Percentiles rank a stretch among this genome's conserved stretches.
These are phyloP conservation scores for Torulaspora quercuum DNA, from an alignment of 805 yeast genomes.

Conservation along the genomic window DNA sequence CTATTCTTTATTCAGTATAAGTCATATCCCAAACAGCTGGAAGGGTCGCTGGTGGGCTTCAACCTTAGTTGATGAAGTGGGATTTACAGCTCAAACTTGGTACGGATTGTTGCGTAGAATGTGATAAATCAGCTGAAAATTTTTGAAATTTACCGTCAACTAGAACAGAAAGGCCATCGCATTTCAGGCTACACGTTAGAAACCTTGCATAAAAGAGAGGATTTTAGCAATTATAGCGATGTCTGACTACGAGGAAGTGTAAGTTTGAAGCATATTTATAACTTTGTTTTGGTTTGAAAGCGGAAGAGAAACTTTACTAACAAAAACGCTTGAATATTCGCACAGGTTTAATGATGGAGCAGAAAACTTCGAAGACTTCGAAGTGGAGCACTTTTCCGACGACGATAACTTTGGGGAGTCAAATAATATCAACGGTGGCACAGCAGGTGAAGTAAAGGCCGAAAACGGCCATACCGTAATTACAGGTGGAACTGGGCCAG, in stretches of 20 bases:
- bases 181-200: no score
- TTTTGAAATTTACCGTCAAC: no score
- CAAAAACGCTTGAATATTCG: conserved; percentile 5
- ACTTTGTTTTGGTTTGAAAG: no score
- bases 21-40: no score
- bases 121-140: no score
- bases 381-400: conserved; percentile 79
- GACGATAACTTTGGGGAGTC: conserved; percentile 49
- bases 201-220: not conserved
- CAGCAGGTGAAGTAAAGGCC: conserved; percentile 40
- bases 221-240: conserved; percentile 26
- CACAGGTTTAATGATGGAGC: conserved; percentile 61
- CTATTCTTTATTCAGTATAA: no score
- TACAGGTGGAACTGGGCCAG: conserved; percentile 64
- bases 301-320: no score
- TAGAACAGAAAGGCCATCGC: no score
- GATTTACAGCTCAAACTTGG: no score
- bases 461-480: conserved; percentile 70
- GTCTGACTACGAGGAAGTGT: conserved; percentile 57
- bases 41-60: no score
- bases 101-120: no score
- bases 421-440: conserved; percentile 34
- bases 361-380: conserved; percentile 75
- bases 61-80: not conserved
- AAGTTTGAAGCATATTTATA: no score